Evolutionary conservation across 2,329 filamentous ascomycete species (phyloP), one percentile per base, ranked within the genome.

Genomic region (Colletotrichum higginsianum): DNA sequence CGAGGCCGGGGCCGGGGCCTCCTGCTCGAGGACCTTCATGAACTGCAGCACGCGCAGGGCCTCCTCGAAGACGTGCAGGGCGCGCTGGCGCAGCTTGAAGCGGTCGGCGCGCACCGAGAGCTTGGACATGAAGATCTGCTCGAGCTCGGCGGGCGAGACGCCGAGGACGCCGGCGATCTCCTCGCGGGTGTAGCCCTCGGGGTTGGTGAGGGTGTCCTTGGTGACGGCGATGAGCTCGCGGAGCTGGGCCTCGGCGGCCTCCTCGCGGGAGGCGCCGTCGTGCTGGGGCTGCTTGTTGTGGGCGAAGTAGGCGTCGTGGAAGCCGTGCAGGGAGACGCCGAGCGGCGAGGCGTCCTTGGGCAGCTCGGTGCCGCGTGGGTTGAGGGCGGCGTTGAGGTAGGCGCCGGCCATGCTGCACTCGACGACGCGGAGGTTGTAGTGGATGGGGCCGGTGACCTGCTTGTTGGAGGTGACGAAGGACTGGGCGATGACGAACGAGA

Each of bases 361-460:
- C 0, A 98, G 89, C 40, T 84, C 81, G 0, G 89, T 90, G 46
- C 85, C 86, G 0, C 85, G 79, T 13, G 88, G 87, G 80, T 88
- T 89, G 69, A 91, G 82, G 35, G 85, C 83, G 35, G 89, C 88
- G 75, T 91, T 86, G 71, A 92, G 86, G 78, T 89, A 90, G 30
- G 88, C 89, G 3, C 96, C 95, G 3, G 96, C 96, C 42, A 99
- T 88, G 65, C 93, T 96, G 84, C 94, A 97, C 83, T 99, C 96
- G 47, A 98, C 96, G 1, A 99, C 96, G 38, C 96, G 93, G 30
- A 99, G 89, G 82, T 99, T 99, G 86, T 98, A 99, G 86, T 96
- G 94, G 74, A 97, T 92, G 0, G 96, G 96, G 0, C 93, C 96
- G 1, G 96, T 98, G 73, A 96, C 93, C 79, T 96, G 94, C 84